phyloP scores from a whole-genome alignment of 2,329 filamentous ascomycete genomes.

The Penicillium sp. region DNA sequence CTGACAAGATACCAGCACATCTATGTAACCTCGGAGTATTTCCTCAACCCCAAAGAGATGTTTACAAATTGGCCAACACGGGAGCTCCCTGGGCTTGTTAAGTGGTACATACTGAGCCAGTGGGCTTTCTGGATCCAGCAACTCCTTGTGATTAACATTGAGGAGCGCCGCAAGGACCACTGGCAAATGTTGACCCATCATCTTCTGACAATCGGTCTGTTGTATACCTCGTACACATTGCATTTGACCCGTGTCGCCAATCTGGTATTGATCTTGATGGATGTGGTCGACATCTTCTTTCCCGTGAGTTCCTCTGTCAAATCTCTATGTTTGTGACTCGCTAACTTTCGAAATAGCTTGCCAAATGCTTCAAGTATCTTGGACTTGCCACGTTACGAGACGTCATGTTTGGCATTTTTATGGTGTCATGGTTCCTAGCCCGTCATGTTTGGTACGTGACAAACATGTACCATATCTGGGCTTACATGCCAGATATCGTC shows the following conservation, averaged over 20 bases:
- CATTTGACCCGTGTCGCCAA: not conserved
- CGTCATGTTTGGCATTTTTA: not conserved
- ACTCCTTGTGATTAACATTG: not conserved
- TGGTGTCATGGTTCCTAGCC: not conserved
- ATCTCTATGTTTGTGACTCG: not conserved
- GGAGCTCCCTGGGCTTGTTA: not conserved
- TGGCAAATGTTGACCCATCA: not conserved
- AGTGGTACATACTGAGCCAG: not conserved
- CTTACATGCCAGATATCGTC: not conserved
- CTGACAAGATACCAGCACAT: not conserved
- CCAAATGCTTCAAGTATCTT: not conserved
- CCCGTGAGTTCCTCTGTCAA: not conserved
- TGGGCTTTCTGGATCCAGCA: not conserved
- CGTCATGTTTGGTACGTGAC: not conserved
- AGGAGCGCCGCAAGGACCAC: not conserved
- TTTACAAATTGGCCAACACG: not conserved
- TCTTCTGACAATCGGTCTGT: not conserved
- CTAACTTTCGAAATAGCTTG: not conserved
- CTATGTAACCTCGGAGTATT: not conserved
- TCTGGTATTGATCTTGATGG: not conserved
- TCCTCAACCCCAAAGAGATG: not conserved
- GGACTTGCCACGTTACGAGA: not conserved
- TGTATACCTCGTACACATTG: not conserved
- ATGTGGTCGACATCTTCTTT: not conserved
- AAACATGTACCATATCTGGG: not conserved